Conservation (phyloP, 495 filamentous ascomycete genomes). For the Penicillium cinerascens region DNA sequence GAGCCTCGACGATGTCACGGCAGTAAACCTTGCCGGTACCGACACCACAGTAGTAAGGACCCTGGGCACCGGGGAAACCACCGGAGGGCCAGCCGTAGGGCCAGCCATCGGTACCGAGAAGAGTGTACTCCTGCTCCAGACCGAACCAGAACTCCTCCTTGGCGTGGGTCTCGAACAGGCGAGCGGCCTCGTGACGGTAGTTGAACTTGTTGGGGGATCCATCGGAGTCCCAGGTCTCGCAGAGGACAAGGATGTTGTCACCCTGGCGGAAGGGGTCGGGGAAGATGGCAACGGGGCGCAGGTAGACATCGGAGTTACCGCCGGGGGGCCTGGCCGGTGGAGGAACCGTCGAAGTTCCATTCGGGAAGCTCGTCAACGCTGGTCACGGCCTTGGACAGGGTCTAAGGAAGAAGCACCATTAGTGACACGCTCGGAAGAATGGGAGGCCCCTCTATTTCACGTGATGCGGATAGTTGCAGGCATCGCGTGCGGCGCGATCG, state of each 20-base stretch:
- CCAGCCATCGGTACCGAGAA: conserved; percentile 80
- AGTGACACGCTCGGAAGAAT: conserved; percentile 5
- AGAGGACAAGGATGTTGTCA: conserved; percentile 88
- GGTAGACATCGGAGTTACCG: conserved; percentile 97
- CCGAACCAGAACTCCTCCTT: conserved; percentile 92
- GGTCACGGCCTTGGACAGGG: conserved; percentile 62
- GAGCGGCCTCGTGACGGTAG: conserved; percentile 83
- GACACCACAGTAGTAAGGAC: conserved; percentile 99
- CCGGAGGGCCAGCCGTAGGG: conserved; percentile 93
- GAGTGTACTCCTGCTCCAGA: conserved; percentile 96
- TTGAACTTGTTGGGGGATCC: conserved; percentile 99
- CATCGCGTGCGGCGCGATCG: conserved; percentile 11
- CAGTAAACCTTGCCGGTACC: conserved; percentile 96
- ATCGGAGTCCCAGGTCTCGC: conserved; percentile 94
- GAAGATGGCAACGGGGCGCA: conserved; percentile 84
- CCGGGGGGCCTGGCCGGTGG: conserved; percentile 90
- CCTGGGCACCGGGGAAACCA: conserved; percentile 95
- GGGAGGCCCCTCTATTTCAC: conserved; percentile 26
- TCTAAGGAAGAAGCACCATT: conserved; percentile 54
- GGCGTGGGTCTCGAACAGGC: conserved; percentile 84
- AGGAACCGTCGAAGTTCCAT: conserved; percentile 99
- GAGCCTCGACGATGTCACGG: conserved; percentile 96
- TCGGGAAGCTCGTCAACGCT: conserved; percentile 81
- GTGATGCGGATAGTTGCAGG: conserved; percentile 36
- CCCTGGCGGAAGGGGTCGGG: conserved; percentile 87